Conservation (phyloP, 2,329 filamentous ascomycete species). For the Grosmannia huntii region DNA sequence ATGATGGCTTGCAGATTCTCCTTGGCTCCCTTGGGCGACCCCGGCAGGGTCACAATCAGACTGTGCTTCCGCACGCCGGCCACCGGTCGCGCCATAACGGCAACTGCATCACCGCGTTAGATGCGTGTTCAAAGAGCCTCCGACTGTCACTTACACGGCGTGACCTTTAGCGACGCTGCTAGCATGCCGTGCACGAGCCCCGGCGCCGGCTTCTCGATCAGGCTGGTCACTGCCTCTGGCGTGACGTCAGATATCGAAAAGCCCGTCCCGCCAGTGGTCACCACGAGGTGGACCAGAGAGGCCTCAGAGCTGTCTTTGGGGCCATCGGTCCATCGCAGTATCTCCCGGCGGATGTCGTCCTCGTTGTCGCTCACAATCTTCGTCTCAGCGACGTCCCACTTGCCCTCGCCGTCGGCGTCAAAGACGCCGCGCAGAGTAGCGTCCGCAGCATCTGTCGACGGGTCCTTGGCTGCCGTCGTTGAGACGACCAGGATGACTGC, state of each 20-base stretch:
- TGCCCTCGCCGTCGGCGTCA: slow-evolving; percentile 46
- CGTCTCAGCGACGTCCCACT: slow-evolving; percentile 58
- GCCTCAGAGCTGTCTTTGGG: slow-evolving; percentile 19
- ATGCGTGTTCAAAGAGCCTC: not conserved
- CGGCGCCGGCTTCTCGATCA: slow-evolving; percentile 76
- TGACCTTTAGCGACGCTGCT: slow-evolving; percentile 67
- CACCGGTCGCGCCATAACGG: slow-evolving; percentile 89
- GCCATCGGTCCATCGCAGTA: slow-evolving; percentile 61
- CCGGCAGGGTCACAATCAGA: slow-evolving; percentile 78
- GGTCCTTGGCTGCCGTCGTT: slow-evolving; percentile 72
- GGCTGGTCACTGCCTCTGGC: slow-evolving; percentile 72
- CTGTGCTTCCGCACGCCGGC: slow-evolving; percentile 75
- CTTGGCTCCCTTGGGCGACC: slow-evolving; percentile 86
- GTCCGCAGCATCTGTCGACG: slow-evolving; percentile 64
- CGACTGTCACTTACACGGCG: slow-evolving; percentile 56
- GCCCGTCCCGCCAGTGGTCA: slow-evolving; percentile 87
- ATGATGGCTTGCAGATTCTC: slow-evolving; percentile 86
- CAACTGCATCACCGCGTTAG: slow-evolving; percentile 43
- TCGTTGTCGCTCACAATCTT: slow-evolving; percentile 72
- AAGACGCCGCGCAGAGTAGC: slow-evolving; percentile 58
- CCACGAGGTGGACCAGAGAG: slow-evolving; percentile 51
- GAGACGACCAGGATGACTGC: slow-evolving; percentile 79
- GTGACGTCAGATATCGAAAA: slow-evolving; percentile 79
- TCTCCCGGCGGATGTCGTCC: slow-evolving; percentile 58
- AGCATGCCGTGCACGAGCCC: slow-evolving; percentile 96